These are phyloP conservation scores for Plectosphaerella plurivora DNA, from an alignment of 2,329 filamentous ascomycete genomes.

Conservation along the genomic window DNA sequence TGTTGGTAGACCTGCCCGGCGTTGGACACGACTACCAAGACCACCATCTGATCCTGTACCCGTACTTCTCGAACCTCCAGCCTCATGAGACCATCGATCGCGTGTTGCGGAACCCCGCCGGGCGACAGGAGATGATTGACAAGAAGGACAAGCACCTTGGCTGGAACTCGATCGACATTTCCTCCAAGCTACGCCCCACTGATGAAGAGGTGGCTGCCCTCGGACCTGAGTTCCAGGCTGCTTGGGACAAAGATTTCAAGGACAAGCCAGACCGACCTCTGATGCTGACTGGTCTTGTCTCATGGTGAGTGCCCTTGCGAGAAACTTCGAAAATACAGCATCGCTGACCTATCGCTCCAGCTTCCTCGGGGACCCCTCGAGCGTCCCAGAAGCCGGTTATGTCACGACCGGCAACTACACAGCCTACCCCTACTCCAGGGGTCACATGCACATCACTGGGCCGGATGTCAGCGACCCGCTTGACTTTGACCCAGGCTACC, in stretches of 20 bases:
- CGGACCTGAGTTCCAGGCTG: conserved; percentile 41
- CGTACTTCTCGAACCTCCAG: conserved; percentile 41
- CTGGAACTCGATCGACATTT: conserved; percentile 50
- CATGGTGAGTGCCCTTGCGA: conserved; percentile 10
- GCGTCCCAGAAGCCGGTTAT: conserved; percentile 38
- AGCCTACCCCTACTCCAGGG: conserved; percentile 56
- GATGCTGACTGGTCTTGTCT: conserved; percentile 15
- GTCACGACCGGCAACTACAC: conserved; percentile 46
- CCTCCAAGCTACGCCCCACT: conserved; percentile 49
- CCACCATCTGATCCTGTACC: conserved; percentile 45
- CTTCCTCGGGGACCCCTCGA: conserved; percentile 28
- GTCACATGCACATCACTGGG: conserved; percentile 49
- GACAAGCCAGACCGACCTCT: conserved; percentile 17
- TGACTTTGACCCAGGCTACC: conserved; percentile 48
- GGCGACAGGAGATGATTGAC: conserved; percentile 13
- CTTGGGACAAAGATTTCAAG: conserved; percentile 48
- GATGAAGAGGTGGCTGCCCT: conserved; percentile 45
- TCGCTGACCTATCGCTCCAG: conserved; percentile 1
- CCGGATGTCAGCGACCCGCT: conserved; percentile 27
- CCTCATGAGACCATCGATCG: conserved; percentile 38
- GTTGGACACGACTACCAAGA: conserved; percentile 35
- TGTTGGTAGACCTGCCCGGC: conserved; percentile 14
- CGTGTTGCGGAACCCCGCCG: conserved; percentile 16
- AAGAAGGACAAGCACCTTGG: conserved; percentile 33
- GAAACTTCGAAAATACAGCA: background rate